Base-by-base conservation (phyloP, 371 early-diverging fungal genomes). In the Cokeromyces recurvatus region DNA sequence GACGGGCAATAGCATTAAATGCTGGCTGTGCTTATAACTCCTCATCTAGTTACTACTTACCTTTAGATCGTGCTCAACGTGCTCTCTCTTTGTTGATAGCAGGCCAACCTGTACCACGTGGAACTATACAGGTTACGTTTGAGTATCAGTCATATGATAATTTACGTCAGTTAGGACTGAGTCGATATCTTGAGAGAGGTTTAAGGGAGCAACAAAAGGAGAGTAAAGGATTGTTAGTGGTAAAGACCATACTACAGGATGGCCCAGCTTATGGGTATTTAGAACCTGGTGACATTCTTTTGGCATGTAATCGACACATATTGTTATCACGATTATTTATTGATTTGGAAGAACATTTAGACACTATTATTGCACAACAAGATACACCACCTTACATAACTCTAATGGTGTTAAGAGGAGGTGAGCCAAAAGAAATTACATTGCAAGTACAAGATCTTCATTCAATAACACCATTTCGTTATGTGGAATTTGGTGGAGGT, bases 401-500 rank as follows among this genome's bases (percentile, higher is more conserved):
- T 0, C 10, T 95, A 25, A 62, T 73, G 0, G 74, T 96, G 2
- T 78, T 83, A 32, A 82, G 95, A 12, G 90, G 88, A 17, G 74
- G 78, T 19, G 72, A 78, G 16, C 64, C 77, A 3, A 53, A 74
- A 11, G 53, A 62, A 3, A 43, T 89, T 21, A 45, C 41, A 1
- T 71, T 89, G n/a, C 32, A 31, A 1, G 78, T 89, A 1, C 87
- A 92, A 57, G 88, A 94, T 57, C 61, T 96, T 45, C 88, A 92
- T 56, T 43, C 65, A 2, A 74, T 86, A 38, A 86, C 89, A 22
- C 91, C 92, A 1, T 62, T 72, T 54, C 62, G 74, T 7, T 86
- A 74, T 43, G 59, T 96, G 14, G 91, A 94, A 57, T 73, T 94
- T 24, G 95, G 95, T 37, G 97, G 94, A 31, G 85, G 82, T 12